phyloP scores from a whole-genome alignment of 2,329 filamentous ascomycete species.

The Atkinsonella texensis region DNA sequence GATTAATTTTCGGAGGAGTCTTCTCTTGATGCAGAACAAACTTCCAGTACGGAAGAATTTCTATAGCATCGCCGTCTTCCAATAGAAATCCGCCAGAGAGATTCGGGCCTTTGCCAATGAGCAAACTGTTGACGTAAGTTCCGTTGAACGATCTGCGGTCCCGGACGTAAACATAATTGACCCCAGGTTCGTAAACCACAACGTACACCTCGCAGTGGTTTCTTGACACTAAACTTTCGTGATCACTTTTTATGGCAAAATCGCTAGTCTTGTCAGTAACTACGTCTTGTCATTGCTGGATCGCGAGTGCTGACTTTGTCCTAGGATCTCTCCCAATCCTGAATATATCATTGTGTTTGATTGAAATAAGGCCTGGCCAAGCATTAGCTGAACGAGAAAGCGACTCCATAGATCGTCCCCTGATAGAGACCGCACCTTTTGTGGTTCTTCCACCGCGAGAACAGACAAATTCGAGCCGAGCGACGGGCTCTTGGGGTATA shows the following conservation, averaged over 20 bases:
- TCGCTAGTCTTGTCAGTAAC: slow-evolving; percentile 16
- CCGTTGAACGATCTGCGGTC: slow-evolving; percentile 43
- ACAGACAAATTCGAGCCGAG: slow-evolving; percentile 4
- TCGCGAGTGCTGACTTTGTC: slow-evolving; percentile 19
- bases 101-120: slow-evolving; percentile 28
- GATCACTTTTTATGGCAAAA: slow-evolving; percentile 25
- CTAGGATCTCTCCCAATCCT: slow-evolving; percentile 23
- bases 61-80: slow-evolving; percentile 36
- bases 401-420: background rate
- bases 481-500: background rate
- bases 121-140: slow-evolving; percentile 36
- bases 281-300: background rate
- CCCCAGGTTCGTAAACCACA: slow-evolving; percentile 33
- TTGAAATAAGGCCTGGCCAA: slow-evolving; percentile 15
- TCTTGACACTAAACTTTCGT: slow-evolving; percentile 33
- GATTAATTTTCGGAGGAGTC: slow-evolving; percentile 8
- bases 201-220: slow-evolving; percentile 45
- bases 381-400: background rate
- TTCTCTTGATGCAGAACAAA: slow-evolving; percentile 21
- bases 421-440: slow-evolving; percentile 1
- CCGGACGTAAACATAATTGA: slow-evolving; percentile 39
- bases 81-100: slow-evolving; percentile 34
- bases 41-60: slow-evolving; percentile 26
- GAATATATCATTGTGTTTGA: slow-evolving; percentile 20
- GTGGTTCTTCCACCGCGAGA: background rate